Conservation (phyloP, 176 grass and related monocot species). For the Hyparrhenia diplandra region DNA sequence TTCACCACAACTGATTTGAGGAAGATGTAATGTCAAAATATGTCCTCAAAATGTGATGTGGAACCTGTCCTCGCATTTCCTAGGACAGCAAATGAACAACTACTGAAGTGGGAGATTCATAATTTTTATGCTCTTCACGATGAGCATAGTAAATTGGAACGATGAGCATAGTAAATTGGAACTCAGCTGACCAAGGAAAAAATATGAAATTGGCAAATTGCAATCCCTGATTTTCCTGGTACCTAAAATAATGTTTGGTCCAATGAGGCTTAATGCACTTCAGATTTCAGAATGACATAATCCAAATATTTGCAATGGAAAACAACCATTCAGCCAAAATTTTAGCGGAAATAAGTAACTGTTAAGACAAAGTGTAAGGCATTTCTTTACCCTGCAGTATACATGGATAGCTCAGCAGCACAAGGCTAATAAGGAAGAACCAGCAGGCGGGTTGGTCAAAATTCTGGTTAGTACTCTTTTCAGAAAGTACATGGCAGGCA, state of each 20-base stretch:
- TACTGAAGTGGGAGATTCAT: background rate
- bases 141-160: background rate
- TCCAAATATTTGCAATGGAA: background rate
- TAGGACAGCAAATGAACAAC: background rate
- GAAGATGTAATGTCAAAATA: background rate
- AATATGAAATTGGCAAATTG: background rate
- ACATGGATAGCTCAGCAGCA: conserved; percentile 1
- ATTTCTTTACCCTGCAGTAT: conserved; percentile 3
- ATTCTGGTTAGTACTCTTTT: background rate
- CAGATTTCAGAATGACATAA: background rate
- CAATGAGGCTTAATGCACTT: background rate
- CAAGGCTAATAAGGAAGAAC: conserved; percentile 11
- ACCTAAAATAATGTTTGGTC: background rate
- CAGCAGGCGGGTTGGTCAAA: background rate
- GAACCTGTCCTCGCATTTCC: background rate
- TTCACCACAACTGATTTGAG: background rate
- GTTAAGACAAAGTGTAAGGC: background rate
- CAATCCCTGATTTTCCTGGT: background rate
- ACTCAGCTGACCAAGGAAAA: background rate
- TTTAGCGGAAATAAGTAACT: background rate
- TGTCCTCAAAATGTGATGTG: background rate
- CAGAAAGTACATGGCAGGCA: background rate
- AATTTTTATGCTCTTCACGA: background rate
- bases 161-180: too few relatives aligned
- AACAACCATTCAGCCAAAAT: background rate